These are phyloP conservation scores for Podila verticillata DNA, from an alignment of 192 early-diverging fungal genomes.

Conservation along the genomic window DNA sequence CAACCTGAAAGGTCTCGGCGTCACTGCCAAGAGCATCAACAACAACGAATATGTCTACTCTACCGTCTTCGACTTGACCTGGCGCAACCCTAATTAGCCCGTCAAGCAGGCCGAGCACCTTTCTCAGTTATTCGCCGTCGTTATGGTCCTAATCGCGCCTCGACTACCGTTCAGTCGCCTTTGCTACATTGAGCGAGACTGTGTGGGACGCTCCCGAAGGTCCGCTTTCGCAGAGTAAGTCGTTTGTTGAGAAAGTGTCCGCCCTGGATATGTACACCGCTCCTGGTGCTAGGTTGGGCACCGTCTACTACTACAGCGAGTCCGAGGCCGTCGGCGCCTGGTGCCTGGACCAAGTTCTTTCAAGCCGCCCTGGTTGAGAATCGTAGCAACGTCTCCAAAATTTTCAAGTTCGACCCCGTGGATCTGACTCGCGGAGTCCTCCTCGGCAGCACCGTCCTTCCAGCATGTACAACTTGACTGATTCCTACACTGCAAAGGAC, in stretches of 20 bases:
- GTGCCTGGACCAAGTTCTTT: constrained; percentile 36
- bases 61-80: constrained; percentile 14
- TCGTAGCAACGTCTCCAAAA: constrained; percentile 3
- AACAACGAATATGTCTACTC: constrained; percentile 47
- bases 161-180: constrained; percentile 15
- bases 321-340: constrained; percentile 23
- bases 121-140: constrained; percentile 24
- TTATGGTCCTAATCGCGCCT: constrained; percentile 21
- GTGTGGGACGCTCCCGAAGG: constrained; percentile 20
- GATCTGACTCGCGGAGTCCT: constrained; percentile 43
- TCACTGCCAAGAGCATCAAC: constrained; percentile 34
- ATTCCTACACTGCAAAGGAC: constrained; percentile 18
- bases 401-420: constrained; percentile 38
- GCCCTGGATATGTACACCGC: constrained; percentile 16
- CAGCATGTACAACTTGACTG: constrained; percentile 18
- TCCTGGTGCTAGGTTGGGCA: constrained; percentile 18
- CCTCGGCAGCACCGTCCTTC: constrained; percentile 17
- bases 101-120: constrained; percentile 15
- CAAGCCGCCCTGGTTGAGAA: neutral
- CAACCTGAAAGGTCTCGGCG: constrained; percentile 28
- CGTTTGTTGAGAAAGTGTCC: constrained; percentile 38
- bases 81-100: constrained; percentile 19
- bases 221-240: constrained; percentile 22
- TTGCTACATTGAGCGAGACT: constrained; percentile 21
- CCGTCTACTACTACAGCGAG: constrained; percentile 29